Conservation (phyloP, 2,329 filamentous ascomycete genomes). For the Botryotinia calthae region DNA sequence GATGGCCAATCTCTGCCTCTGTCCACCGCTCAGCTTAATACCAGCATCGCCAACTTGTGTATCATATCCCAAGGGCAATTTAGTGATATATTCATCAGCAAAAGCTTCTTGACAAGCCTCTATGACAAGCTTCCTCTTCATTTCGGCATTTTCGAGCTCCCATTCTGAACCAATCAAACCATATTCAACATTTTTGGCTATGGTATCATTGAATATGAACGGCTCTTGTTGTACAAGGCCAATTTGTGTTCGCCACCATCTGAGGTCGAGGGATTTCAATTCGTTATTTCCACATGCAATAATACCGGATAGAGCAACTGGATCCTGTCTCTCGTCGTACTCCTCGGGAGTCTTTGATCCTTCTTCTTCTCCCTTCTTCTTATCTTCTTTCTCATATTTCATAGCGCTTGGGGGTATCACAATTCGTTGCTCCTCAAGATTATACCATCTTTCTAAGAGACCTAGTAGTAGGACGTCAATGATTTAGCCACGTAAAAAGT, state of each 20-base stretch:
- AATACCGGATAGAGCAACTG: constrained; percentile 49
- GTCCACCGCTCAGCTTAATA: constrained; percentile 74
- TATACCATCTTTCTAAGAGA: constrained; percentile 45
- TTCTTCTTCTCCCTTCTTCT: constrained; percentile 41
- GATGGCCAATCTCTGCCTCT: constrained; percentile 74
- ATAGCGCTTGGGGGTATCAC: constrained; percentile 19
- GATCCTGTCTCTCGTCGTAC: constrained; percentile 30
- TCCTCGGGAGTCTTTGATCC: constrained; percentile 31
- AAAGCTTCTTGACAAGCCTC: constrained; percentile 66
- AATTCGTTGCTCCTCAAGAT: constrained; percentile 23
- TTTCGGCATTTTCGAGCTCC: constrained; percentile 52
- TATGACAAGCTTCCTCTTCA: constrained; percentile 57
- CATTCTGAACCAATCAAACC: constrained; percentile 54
- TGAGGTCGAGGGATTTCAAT: constrained; percentile 58
- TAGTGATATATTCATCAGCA: constrained; percentile 66
- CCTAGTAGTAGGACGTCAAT: constrained; percentile 15
- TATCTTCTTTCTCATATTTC: constrained; percentile 39
- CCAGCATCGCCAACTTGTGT: constrained; percentile 75
- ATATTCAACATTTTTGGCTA: constrained; percentile 60
- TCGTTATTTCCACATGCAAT: constrained; percentile 54
- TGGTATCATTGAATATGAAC: constrained; percentile 64
- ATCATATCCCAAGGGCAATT: constrained; percentile 63
- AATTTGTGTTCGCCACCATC: constrained; percentile 60
- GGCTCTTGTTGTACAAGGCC: constrained; percentile 68
- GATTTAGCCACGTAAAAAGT: not conserved